Evolutionary conservation across 257 asterid genomes (phyloP), one percentile per base, ranked within the genome.

Genomic region (Solanum chiquidenum): DNA sequence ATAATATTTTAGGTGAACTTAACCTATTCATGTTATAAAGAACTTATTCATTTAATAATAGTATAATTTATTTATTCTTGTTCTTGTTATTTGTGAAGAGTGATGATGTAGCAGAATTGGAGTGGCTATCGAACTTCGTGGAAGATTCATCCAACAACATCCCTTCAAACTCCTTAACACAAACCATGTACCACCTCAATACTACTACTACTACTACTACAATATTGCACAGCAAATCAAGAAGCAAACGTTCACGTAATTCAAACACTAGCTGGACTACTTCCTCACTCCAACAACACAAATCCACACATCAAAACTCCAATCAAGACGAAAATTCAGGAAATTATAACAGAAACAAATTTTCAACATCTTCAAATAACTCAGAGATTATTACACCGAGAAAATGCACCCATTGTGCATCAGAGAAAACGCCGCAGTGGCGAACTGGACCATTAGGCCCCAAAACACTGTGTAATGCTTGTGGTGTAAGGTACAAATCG

Each of bases 381-480:
- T 49, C 34, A 85, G 91, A 88, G 38, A 84, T 89, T 52, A 64
- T n/a, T 64, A n/a, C 16, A 87, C 89, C 88, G 77, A 95, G 95
- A 12, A 89, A 93, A 73, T 95, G 98, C 95, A 91, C 95, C 88
- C 98, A 95, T 89, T 95, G 96, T 79, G 94, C 94, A 83, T 92
- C 98, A 35, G 98, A 94, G 91, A 95, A 93, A 93, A 95, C 98
- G 18, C 98, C 98, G 9, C 98, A 95, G 90, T 94, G 98, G 98
- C 88, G 98, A 83, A 92, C 96, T 9, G 98, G 98, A 8, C 98
- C 98, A 6, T 44, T 93, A 85, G 98, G 98, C 5, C 95, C 98
- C 71, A 95, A 95, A 90, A 94, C 98, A 42, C 37, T 94, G 75
- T 95, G 98, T 92, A 95, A 95, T 85, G 98, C 98, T 1, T 95